Base-by-base conservation (phyloP, 352 stramenopile species). In the Phytophthora agathidicida region DNA sequence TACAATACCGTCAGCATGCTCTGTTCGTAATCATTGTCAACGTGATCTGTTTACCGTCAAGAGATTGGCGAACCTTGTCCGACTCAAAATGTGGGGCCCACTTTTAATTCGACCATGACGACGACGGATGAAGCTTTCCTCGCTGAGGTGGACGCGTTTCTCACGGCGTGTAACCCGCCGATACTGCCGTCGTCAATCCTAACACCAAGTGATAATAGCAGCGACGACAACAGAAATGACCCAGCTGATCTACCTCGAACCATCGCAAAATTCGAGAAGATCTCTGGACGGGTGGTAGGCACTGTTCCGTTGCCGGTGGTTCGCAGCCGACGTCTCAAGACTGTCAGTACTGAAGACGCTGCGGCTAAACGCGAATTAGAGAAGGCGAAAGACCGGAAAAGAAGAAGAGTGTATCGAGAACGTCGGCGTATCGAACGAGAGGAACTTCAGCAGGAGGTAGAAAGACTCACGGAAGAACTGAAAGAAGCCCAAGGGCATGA, bases 71-170 rank as follows among this genome's bases (percentile, higher is more conserved):
- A 36, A 35, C 24, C 41, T 48, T 48, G 41, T 48, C 41, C 41
- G 41, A 48, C 41, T 36, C 27, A 14, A 24, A 35, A 16, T 26
- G 24, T 32, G 41, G 10, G 41, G 41, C 17, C n/a, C 49, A 59
- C 13, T 59, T 44, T 20, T 32, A 5, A 36, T 50, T 50, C 16
- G 27, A 24, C 27, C 9, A 36, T 33, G 50, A 43, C 10, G 9
- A 50, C 23, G 17, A 20, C 51, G 16, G 42, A 61, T 20, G 22
- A 41, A 1, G 51, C 13, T 11, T 59, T 61, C 52, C 41, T 61
- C 0, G 32, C 23, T 5, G 42, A 52, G 19, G 32, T 61, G 7
- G 53, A 54, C 5, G 14, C 20, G 6, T 61, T 61, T 17, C 42
- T 61, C 3, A 30, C 31, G 17, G 33, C 31, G 0, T 41, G 14